Evolutionary conservation across 805 yeast species (phyloP).

Genomic region (Candida insectorum): DNA sequence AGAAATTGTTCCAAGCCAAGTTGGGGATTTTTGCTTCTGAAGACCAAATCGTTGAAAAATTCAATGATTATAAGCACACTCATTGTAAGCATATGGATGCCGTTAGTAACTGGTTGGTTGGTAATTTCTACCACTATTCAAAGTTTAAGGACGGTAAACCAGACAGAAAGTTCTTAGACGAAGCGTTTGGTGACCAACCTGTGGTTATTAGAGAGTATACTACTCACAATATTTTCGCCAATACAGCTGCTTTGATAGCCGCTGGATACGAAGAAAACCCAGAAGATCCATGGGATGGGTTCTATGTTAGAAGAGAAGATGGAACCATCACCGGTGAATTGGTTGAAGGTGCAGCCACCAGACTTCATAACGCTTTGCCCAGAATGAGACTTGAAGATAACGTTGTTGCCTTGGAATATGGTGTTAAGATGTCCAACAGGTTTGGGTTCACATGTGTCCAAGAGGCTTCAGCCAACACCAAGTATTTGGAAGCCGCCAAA

Average conservation of each 20-base stretch:
- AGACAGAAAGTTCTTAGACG: slow-evolving; percentile 20
- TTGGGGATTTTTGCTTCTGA: slow-evolving; percentile 15
- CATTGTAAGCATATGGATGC: slow-evolving; percentile 16
- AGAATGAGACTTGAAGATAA: slow-evolving; percentile 18
- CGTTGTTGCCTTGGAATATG: slow-evolving; percentile 18
- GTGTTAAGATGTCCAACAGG: slow-evolving; percentile 19
- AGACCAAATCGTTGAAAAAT: slow-evolving; percentile 17
- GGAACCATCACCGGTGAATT: slow-evolving; percentile 23
- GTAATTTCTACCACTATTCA: slow-evolving; percentile 22
- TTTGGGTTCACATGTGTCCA: slow-evolving; percentile 22
- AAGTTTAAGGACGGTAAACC: slow-evolving; percentile 19
- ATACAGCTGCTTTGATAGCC: slow-evolving; percentile 23
- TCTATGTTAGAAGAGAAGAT: slow-evolving; percentile 20
- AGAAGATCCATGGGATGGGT: slow-evolving; percentile 22
- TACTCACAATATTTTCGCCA: slow-evolving; percentile 22
- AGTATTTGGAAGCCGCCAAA: slow-evolving; percentile 20
- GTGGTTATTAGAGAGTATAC: slow-evolving; percentile 23
- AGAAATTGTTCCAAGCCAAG: slow-evolving; percentile 20
- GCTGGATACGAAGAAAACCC: slow-evolving; percentile 22
- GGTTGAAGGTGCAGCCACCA: slow-evolving; percentile 22
- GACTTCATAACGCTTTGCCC: slow-evolving; percentile 17
- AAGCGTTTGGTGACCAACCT: slow-evolving; percentile 24
- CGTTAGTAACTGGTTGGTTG: slow-evolving; percentile 21
- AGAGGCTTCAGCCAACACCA: slow-evolving; percentile 22
- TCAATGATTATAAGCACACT: slow-evolving; percentile 14